phyloP scores from a whole-genome alignment of 129 eudicot species.

The Flaveria robusta region DNA sequence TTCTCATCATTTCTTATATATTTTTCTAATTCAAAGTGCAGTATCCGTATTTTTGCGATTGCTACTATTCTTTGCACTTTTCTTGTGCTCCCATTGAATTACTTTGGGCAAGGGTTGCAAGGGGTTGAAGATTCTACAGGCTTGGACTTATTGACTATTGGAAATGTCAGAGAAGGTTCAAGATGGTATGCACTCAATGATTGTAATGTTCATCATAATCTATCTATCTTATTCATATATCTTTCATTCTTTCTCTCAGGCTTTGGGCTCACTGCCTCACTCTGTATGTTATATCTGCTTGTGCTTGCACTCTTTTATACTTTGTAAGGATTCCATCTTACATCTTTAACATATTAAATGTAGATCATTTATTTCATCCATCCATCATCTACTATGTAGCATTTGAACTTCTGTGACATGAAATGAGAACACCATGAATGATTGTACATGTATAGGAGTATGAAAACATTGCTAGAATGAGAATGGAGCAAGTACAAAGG shows the following conservation, averaged over 20 bases:
- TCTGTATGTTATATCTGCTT: slow-evolving; percentile 64
- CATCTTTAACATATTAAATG: background rate
- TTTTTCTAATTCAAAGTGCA: slow-evolving; percentile 35
- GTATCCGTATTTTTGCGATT: slow-evolving; percentile 76
- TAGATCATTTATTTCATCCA: background rate
- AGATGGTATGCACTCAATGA: slow-evolving; percentile 50
- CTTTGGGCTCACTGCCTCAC: slow-evolving; percentile 89
- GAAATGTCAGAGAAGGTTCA: slow-evolving; percentile 75
- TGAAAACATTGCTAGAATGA: slow-evolving; percentile 61
- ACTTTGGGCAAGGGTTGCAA: slow-evolving; percentile 63
- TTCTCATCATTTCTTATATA: background rate
- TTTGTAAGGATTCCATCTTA: slow-evolving; percentile 53
- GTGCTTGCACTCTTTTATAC: slow-evolving; percentile 87
- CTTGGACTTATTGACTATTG: slow-evolving; percentile 77
- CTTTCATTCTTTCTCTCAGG: slow-evolving; percentile 48
- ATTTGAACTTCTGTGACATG: background rate
- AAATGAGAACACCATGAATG: background rate
- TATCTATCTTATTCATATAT: background rate
- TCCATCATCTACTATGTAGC: background rate
- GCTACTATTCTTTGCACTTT: slow-evolving; percentile 69
- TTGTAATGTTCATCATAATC: background rate
- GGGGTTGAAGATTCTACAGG: slow-evolving; percentile 46
- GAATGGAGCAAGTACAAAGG: slow-evolving; percentile 60
- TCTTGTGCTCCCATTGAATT: slow-evolving; percentile 92
- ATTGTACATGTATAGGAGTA: slow-evolving; percentile 51